Conservation (phyloP, 2,329 filamentous ascomycete species). For the Colletotrichum godetiae region DNA sequence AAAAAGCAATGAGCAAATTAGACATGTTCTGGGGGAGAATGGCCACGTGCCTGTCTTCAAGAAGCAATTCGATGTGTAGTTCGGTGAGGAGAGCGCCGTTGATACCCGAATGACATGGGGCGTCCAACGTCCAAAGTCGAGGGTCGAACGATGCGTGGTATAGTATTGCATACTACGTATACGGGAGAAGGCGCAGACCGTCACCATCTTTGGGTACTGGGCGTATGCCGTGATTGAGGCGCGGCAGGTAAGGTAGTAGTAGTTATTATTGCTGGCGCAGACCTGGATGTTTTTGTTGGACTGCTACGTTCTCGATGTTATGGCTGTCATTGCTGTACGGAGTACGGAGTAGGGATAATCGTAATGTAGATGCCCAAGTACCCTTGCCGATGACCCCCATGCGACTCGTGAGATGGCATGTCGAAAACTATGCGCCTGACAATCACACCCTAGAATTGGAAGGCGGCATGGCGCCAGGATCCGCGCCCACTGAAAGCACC, state of each 20-base stretch:
- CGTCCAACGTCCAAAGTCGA: not conserved
- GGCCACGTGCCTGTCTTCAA: constrained; percentile 16
- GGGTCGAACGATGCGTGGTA: not conserved
- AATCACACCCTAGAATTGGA: constrained; percentile 19
- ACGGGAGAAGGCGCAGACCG: not conserved
- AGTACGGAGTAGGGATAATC: no score
- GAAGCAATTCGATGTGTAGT: not conserved
- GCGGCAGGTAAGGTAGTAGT: not conserved
- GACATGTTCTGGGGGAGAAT: not conserved
- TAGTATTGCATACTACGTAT: not conserved
- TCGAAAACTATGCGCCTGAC: not conserved
- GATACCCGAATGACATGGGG: not conserved
- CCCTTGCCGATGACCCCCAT: not conserved
- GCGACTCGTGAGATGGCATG: not conserved
- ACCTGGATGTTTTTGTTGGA: not conserved
- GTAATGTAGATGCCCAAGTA: not conserved
- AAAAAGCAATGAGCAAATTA: not conserved
- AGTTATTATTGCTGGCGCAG: not conserved
- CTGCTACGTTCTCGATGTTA: not conserved
- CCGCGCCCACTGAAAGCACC: not conserved
- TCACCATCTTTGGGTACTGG: not conserved
- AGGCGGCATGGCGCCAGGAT: not conserved
- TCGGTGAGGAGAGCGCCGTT: not conserved
- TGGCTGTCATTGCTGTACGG: not conserved
- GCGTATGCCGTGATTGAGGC: not conserved